Conservation (phyloP, 228 moss, liverwort and hornwort genomes). For the Sphagnum magellanicum region DNA sequence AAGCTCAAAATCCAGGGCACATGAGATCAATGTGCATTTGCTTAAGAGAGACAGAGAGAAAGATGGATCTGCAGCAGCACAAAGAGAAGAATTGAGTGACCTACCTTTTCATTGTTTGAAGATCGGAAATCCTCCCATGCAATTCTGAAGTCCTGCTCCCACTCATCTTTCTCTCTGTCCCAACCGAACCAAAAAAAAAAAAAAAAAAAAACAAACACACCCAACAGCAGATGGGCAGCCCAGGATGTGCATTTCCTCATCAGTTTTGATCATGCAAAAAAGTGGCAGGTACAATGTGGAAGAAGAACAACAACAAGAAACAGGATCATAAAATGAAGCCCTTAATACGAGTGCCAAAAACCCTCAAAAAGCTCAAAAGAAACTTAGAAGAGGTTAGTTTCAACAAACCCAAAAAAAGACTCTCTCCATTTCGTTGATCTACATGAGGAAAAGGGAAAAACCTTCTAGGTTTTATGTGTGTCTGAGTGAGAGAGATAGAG, state of each 20-base stretch:
- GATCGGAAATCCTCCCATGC: conserved; percentile 86
- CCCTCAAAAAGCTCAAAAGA: too few species aligned
- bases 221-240: not conserved
- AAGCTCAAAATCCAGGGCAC: not conserved
- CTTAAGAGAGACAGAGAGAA: not conserved
- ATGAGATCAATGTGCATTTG: not conserved
- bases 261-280: not conserved
- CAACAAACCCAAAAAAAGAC: too few species aligned
- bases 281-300: not conserved
- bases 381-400: too few species aligned
- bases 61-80: not conserved
- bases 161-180: conserved; percentile 53
- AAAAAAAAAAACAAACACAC: not conserved
- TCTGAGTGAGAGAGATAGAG: not conserved
- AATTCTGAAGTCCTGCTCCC: conserved; percentile 69
- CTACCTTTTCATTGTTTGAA: conserved; percentile 69
- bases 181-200: too few species aligned
- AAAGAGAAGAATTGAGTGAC: not conserved
- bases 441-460: not conserved
- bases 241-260: too few species aligned
- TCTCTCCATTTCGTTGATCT: too few species aligned
- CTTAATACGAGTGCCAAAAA: too few species aligned
- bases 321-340: too few species aligned
- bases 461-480: too few species aligned
- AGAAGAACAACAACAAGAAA: not conserved